Evolutionary conservation across 768 basidiomycete species (phyloP).

Genomic region (Russula olivacea): DNA sequence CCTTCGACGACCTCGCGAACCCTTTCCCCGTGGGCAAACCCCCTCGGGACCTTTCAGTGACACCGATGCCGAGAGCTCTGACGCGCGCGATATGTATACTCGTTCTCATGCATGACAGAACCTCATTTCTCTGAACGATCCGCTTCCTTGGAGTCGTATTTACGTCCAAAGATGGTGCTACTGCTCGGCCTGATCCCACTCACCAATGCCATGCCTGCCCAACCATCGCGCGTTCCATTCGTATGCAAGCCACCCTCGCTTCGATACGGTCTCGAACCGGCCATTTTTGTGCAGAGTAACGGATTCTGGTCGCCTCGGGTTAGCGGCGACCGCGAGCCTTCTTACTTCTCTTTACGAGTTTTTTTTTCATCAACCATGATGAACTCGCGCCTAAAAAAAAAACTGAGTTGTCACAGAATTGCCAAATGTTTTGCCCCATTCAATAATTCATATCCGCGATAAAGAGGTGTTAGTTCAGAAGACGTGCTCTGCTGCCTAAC

Average conservation of each 20-base stretch:
- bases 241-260: neutral
- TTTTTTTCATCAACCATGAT: neutral
- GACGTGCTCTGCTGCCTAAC: slow-evolving; percentile 1
- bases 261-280: slow-evolving; percentile 3
- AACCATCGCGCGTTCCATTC: slow-evolving; percentile 6
- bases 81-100: slow-evolving; percentile 10
- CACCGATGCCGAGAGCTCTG: slow-evolving; percentile 12
- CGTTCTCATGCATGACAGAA: slow-evolving; percentile 15
- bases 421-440: neutral
- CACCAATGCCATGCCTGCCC: neutral
- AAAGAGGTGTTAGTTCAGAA: neutral
- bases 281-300: neutral
- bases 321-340: neutral
- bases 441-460: slow-evolving; percentile 16
- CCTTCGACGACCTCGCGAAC: slow-evolving; percentile 2
- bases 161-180: slow-evolving; percentile 18
- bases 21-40: neutral
- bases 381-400: neutral
- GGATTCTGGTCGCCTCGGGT: slow-evolving; percentile 4
- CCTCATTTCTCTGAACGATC: slow-evolving; percentile 19
- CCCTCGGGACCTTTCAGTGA: slow-evolving; percentile 11
- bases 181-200: neutral
- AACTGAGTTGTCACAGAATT: neutral
- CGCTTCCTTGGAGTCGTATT: slow-evolving; percentile 16
- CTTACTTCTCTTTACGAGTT: slow-evolving; percentile 9